phyloP scores from a whole-genome alignment of 225 moss, liverwort and hornwort genomes.

The Pseudisothecium myosuroides region DNA sequence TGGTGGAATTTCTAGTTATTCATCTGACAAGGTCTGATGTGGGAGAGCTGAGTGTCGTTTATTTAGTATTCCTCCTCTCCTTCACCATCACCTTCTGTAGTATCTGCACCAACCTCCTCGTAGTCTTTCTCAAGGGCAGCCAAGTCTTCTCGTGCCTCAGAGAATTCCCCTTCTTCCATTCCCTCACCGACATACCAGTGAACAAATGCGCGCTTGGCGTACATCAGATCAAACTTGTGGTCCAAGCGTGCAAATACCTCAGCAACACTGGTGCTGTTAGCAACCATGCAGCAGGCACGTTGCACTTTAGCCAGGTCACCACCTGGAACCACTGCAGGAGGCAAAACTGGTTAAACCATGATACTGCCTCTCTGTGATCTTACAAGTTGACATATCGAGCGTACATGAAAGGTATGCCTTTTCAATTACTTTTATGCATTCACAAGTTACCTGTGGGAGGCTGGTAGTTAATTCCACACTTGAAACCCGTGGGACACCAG shows the following conservation, averaged over 20 bases:
- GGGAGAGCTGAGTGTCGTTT: background rate
- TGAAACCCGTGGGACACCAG: constrained; percentile 13
- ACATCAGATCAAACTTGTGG: constrained; percentile 30
- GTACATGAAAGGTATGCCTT: background rate
- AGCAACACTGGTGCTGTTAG: constrained; percentile 23
- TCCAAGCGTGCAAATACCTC: constrained; percentile 25
- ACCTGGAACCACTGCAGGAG: constrained; percentile 2
- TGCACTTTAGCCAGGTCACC: constrained; percentile 9
- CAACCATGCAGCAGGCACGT: constrained; percentile 15
- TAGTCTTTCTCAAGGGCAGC: background rate
- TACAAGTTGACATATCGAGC: background rate
- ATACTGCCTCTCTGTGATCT: background rate
- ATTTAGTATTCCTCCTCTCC: constrained; percentile 13
- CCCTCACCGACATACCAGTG: constrained; percentile 39
- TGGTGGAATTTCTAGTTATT: background rate
- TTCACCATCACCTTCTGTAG: background rate
- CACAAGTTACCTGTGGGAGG: background rate
- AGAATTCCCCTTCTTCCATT: constrained; percentile 26
- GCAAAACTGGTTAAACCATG: background rate
- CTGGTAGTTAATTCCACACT: constrained; percentile 14
- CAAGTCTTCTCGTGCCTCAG: constrained; percentile 2
- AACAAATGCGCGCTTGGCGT: constrained; percentile 20
- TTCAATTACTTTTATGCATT: background rate
- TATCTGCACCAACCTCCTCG: constrained; percentile 17
- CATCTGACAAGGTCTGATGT: background rate